Conservation (phyloP, 1,139 yeast species). For the Protomyces macrosporus region DNA sequence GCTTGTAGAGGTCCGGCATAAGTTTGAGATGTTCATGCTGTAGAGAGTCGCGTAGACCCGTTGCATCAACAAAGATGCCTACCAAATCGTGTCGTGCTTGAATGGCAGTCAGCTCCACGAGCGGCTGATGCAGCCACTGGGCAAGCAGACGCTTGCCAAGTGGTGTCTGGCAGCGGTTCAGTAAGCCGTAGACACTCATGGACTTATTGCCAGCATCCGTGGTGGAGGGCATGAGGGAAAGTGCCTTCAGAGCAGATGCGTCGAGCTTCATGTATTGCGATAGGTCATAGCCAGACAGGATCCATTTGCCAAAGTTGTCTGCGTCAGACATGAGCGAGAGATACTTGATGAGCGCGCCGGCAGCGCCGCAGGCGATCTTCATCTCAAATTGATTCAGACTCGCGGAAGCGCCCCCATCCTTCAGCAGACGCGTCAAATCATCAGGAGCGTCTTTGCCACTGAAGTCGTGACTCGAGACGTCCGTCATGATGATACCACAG, state of each 20-base stretch:
- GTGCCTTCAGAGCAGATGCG: slow-evolving; percentile 79
- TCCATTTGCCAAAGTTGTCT: slow-evolving; percentile 49
- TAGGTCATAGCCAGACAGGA: slow-evolving; percentile 60
- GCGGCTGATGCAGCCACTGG: slow-evolving; percentile 95
- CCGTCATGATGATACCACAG: slow-evolving; percentile 67
- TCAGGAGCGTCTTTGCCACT: slow-evolving; percentile 60
- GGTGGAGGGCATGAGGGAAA: slow-evolving; percentile 71
- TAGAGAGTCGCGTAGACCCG: slow-evolving; percentile 58
- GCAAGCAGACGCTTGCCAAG: slow-evolving; percentile 81
- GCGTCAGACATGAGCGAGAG: slow-evolving; percentile 48
- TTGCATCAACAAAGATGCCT: slow-evolving; percentile 62
- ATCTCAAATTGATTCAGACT: slow-evolving; percentile 56
- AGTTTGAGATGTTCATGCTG: slow-evolving; percentile 63
- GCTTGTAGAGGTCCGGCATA: slow-evolving; percentile 76
- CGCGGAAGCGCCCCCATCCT: slow-evolving; percentile 47
- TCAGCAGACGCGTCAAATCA: slow-evolving; percentile 62
- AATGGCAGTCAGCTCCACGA: slow-evolving; percentile 59
- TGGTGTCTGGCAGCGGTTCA: slow-evolving; percentile 79
- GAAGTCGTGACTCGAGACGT: slow-evolving; percentile 54
- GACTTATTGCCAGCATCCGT: slow-evolving; percentile 46
- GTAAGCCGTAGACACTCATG: slow-evolving; percentile 69
- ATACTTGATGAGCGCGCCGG: slow-evolving; percentile 59
- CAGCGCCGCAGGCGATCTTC: slow-evolving; percentile 49
- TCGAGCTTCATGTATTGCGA: slow-evolving; percentile 81
- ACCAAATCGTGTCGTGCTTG: slow-evolving; percentile 67